phyloP scores from a whole-genome alignment of 768 basidiomycete species.

The Crassisporium funariophilum region DNA sequence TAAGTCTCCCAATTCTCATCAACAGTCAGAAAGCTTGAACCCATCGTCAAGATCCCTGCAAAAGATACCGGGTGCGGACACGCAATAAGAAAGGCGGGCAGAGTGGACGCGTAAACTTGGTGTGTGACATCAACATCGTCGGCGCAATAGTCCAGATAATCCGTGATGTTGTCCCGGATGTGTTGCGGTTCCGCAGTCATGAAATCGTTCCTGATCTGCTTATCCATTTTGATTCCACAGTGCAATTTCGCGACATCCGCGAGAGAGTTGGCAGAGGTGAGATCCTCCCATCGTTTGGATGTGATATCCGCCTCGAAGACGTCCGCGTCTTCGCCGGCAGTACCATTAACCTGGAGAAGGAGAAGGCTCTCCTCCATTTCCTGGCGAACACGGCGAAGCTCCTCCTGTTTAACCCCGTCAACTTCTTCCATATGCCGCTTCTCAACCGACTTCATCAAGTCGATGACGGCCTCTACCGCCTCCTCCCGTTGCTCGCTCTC shows the following conservation, averaged over 20 bases:
- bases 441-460: constrained; percentile 42
- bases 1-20: constrained; percentile 90
- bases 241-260: constrained; percentile 91
- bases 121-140: constrained; percentile 86
- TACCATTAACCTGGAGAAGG: constrained; percentile 20
- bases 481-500: constrained; percentile 60
- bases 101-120: constrained; percentile 70
- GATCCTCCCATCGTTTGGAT: constrained; percentile 83
- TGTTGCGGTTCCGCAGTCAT: constrained; percentile 67
- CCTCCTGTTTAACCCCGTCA: constrained; percentile 47
- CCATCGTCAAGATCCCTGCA: constrained; percentile 89
- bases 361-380: constrained; percentile 44
- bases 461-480: constrained; percentile 59
- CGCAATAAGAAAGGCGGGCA: constrained; percentile 78
- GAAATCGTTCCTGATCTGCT: constrained; percentile 76
- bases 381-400: constrained; percentile 36
- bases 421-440: constrained; percentile 50
- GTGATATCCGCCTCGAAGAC: constrained; percentile 41
- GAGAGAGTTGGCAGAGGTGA: constrained; percentile 90
- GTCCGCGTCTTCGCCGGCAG: constrained; percentile 15
- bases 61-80: constrained; percentile 95
- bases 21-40: constrained; percentile 87
- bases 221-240: constrained; percentile 79
- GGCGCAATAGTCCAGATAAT: constrained; percentile 85
- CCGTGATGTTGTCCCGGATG: constrained; percentile 64